phyloP scores from a whole-genome alignment of 2,329 filamentous ascomycete genomes.

The Fusarium aywerte region DNA sequence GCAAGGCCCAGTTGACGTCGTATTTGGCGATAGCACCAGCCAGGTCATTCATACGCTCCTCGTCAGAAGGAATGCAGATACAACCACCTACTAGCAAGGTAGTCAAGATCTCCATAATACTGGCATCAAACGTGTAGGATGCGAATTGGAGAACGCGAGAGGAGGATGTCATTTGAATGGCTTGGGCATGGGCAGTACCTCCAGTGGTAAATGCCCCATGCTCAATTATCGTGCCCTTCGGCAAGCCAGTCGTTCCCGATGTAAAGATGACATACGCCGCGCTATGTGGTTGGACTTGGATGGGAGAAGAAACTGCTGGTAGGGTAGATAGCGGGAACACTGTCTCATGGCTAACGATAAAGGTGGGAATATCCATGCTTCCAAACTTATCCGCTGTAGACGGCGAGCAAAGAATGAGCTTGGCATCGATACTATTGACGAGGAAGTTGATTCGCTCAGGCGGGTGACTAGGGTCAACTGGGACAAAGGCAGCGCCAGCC shows the following conservation, averaged over 20 bases:
- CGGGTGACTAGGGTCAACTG: conserved; percentile 53
- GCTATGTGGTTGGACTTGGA: background rate
- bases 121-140: conserved; percentile 25
- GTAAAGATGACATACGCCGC: conserved; percentile 39
- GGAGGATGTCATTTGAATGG: conserved; percentile 13
- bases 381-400: conserved; percentile 2
- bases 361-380: background rate
- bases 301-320: background rate
- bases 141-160: conserved; percentile 37
- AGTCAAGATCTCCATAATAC: conserved; percentile 39
- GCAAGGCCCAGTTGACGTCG: conserved; percentile 29
- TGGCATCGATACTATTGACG: conserved; percentile 17
- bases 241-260: conserved; percentile 35
- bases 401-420: conserved; percentile 22
- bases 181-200: conserved; percentile 29
- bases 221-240: conserved; percentile 36
- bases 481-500: conserved; percentile 48
- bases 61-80: conserved; percentile 26
- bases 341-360: background rate
- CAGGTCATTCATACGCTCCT: conserved; percentile 32
- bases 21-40: conserved; percentile 16
- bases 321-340: background rate
- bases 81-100: conserved; percentile 39
- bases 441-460: conserved; percentile 38
- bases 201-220: conserved; percentile 27